phyloP scores from a whole-genome alignment of 2,329 filamentous ascomycete species.

The Pezicula neosporulosa region DNA sequence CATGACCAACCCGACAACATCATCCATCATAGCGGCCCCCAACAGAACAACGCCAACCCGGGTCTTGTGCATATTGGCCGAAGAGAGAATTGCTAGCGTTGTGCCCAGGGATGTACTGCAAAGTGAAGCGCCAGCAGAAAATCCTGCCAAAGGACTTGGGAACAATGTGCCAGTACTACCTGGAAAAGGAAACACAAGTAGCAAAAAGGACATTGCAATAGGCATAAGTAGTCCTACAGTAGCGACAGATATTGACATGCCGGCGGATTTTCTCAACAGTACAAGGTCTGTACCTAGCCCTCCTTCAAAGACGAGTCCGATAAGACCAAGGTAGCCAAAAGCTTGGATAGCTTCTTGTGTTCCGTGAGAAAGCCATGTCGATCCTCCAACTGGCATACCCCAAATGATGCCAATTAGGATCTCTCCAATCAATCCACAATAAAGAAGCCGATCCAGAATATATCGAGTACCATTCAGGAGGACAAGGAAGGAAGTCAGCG shows the following conservation, averaged over 20 bases:
- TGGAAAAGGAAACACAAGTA: slow-evolving; percentile 19
- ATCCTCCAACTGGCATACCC: slow-evolving; percentile 63
- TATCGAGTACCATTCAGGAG: slow-evolving; percentile 56
- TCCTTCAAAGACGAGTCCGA: slow-evolving; percentile 66
- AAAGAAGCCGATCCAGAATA: slow-evolving; percentile 55
- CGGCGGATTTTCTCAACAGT: slow-evolving; percentile 53
- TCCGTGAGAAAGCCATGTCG: slow-evolving; percentile 50
- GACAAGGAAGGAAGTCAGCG: slow-evolving; percentile 58
- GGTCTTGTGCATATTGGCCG: slow-evolving; percentile 52
- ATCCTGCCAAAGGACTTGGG: slow-evolving; percentile 39
- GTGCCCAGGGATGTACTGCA: slow-evolving; percentile 75
- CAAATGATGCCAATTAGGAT: slow-evolving; percentile 68
- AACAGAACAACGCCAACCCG: slow-evolving; percentile 60
- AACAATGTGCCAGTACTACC: slow-evolving; percentile 6
- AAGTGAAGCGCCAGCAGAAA: slow-evolving; percentile 69
- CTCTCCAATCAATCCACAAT: slow-evolving; percentile 71
- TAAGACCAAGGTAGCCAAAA: slow-evolving; percentile 70
- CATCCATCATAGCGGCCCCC: slow-evolving; percentile 77
- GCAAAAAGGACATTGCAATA: slow-evolving; percentile 61
- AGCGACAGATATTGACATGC: slow-evolving; percentile 59
- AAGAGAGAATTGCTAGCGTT: slow-evolving; percentile 60
- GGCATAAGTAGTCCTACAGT: slow-evolving; percentile 61
- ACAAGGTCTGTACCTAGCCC: slow-evolving; percentile 4
- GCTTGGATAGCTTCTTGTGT: slow-evolving; percentile 56
- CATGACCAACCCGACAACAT: slow-evolving; percentile 75